A percentile compares a stretch with the other conserved stretches of the same genome.
Conservation (phyloP, 1,284 basidiomycete genomes). For the Puccinia horiana region DNA sequence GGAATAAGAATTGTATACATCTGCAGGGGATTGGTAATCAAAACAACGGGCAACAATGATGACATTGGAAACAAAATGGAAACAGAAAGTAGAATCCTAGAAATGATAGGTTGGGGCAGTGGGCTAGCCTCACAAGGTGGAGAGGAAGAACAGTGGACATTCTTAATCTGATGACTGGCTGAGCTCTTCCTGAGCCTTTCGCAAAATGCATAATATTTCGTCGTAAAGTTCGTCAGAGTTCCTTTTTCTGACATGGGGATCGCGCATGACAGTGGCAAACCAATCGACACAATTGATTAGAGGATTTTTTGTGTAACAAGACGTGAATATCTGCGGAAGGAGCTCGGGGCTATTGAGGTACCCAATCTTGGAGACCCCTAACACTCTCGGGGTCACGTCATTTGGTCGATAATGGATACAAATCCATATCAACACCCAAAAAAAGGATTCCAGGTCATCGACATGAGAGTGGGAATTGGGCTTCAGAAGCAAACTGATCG, state of each 20-base stretch:
- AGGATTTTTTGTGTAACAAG: no score
- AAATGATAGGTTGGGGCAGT: no score
- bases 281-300: background rate
- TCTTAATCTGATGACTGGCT: no score
- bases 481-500: background rate
- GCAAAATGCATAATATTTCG: background rate
- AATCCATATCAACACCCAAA: no score
- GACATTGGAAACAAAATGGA: background rate
- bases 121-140: background rate
- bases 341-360: background rate
- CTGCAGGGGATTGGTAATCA: no score
- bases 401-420: background rate
- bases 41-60: no score
- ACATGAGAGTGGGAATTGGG: background rate
- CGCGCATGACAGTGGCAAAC: background rate
- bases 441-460: no score
- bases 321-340: background rate
- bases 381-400: background rate
- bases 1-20: no score
- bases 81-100: no score
- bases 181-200: no score
- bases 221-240: background rate
- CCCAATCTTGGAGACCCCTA: background rate
- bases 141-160: background rate
- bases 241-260: background rate